Conservation (phyloP, 2,329 filamentous ascomycete genomes). For the Fusarium verticillioides region DNA sequence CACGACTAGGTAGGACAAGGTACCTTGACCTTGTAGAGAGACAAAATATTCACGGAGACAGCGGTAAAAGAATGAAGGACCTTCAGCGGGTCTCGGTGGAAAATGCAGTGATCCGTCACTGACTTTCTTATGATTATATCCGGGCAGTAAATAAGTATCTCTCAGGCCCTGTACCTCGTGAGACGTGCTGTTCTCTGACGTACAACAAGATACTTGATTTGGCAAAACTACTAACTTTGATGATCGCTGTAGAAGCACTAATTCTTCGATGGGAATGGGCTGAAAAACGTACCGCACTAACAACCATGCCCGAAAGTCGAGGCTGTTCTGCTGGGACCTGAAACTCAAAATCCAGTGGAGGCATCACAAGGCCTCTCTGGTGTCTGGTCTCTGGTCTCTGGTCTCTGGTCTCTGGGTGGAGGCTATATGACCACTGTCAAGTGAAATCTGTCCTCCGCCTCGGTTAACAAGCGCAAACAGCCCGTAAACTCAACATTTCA, state of each 20-base stretch:
- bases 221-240: not conserved
- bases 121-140: no score
- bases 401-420: conserved; percentile 3
- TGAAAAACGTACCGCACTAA: not conserved
- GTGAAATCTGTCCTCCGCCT: conserved; percentile 20
- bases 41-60: not conserved
- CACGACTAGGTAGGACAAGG: not conserved
- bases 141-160: no score
- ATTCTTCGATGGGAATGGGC: not conserved
- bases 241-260: conserved; percentile 3
- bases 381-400: not conserved
- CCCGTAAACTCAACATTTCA: not conserved
- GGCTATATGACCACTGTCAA: conserved; percentile 6
- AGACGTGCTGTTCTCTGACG: not conserved
- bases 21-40: not conserved
- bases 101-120: not conserved
- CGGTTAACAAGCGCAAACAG: not conserved
- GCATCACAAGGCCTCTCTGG: conserved; percentile 11
- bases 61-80: not conserved
- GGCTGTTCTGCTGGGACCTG: not conserved
- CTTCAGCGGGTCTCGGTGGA: conserved; percentile 1
- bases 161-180: not conserved
- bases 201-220: not conserved
- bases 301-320: not conserved
- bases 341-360: conserved; percentile 10